phyloP scores from a whole-genome alignment of 306 rosid species.

The Elaeagnus macrophylla region DNA sequence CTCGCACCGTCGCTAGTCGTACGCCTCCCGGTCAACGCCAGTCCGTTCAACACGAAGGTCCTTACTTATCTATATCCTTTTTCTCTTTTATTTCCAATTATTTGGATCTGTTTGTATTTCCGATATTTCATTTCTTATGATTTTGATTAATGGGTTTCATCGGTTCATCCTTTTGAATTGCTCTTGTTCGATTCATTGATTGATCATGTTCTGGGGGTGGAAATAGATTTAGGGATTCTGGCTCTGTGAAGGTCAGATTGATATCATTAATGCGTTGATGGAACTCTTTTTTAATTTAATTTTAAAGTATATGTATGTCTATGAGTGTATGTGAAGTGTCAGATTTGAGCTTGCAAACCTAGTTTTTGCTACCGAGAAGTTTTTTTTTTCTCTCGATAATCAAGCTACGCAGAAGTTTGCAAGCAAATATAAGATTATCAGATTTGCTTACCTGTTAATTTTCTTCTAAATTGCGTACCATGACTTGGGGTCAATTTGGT shows the following conservation, averaged over 20 bases:
- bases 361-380: background rate
- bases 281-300: background rate
- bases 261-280: conserved; percentile 1
- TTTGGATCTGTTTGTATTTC: background rate
- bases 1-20: conserved; percentile 93
- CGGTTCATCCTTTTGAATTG: background rate
- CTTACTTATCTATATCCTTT: background rate
- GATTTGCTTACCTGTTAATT: background rate
- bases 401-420: background rate
- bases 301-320: background rate
- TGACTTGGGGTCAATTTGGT: conserved; percentile 3
- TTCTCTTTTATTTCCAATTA: background rate
- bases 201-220: background rate
- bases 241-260: background rate
- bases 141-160: background rate
- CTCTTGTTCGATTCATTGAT: background rate
- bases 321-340: background rate
- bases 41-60: conserved; percentile 96
- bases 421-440: background rate
- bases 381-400: too few relatives aligned
- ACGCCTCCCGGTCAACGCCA: conserved; percentile 85
- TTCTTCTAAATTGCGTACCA: background rate
- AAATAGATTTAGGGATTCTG: background rate
- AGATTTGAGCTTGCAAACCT: background rate
- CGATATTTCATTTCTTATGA: background rate